These are phyloP conservation scores for Halophytophthora polymorphica DNA, from an alignment of 352 stramenopile species.

Conservation along the genomic window DNA sequence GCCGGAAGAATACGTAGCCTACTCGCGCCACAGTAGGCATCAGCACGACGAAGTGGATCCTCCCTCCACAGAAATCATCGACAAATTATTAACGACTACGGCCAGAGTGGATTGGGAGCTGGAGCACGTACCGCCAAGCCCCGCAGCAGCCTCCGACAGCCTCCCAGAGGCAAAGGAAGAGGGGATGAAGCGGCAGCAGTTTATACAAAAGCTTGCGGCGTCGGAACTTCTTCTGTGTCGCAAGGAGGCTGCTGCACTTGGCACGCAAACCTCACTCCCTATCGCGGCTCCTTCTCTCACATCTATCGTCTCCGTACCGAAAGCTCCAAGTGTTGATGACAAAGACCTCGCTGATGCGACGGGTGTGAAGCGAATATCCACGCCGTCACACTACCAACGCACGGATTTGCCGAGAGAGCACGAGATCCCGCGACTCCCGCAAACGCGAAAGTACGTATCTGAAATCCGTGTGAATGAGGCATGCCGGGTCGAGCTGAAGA, in stretches of 20 bases:
- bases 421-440: conserved; percentile 48
- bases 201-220: conserved; percentile 59
- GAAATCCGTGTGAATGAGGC: neutral
- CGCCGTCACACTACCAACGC: conserved; percentile 24
- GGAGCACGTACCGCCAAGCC: conserved; percentile 35
- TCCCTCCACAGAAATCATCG: conserved; percentile 35
- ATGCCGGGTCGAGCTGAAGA: neutral
- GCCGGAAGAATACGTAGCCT: neutral
- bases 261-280: conserved; percentile 2
- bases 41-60: conserved; percentile 6
- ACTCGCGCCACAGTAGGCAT: neutral
- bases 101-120: conserved; percentile 57
- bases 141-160: conserved; percentile 14
- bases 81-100: conserved; percentile 26
- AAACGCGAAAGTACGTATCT: conserved; percentile 53
- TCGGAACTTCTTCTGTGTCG: conserved; percentile 51
- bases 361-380: neutral
- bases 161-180: conserved; percentile 8
- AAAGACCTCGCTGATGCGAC: neutral
- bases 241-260: conserved; percentile 26
- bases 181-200: conserved; percentile 30
- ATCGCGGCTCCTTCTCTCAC: neutral
- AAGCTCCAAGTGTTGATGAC: neutral
- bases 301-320: neutral
- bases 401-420: conserved; percentile 30